phyloP scores from a whole-genome alignment of 2,329 filamentous ascomycete species.

The Nemania abortiva region DNA sequence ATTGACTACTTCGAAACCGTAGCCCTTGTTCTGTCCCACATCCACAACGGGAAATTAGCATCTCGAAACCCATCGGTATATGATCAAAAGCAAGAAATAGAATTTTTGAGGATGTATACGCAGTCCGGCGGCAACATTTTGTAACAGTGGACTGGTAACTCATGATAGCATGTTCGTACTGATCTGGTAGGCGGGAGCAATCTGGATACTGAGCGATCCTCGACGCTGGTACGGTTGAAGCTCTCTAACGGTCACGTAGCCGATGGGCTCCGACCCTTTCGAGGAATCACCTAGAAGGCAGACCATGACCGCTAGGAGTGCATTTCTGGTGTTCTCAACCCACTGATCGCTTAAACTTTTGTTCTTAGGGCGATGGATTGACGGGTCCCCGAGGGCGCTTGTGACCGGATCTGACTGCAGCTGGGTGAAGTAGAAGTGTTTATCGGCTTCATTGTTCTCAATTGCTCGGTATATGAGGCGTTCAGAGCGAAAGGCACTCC shows the following conservation, averaged over 20 bases:
- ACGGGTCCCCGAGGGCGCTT: conserved; percentile 30
- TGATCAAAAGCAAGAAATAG: no score
- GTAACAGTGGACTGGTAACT: not conserved
- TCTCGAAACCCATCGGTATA: conserved; percentile 39
- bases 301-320: conserved; percentile 41
- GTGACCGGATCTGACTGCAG: conserved; percentile 39
- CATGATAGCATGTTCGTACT: conserved; percentile 4
- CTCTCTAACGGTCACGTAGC: conserved; percentile 3
- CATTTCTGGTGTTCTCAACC: conserved; percentile 27
- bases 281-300: conserved; percentile 29
- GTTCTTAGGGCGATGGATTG: conserved; percentile 35
- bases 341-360: conserved; percentile 31
- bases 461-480: conserved; percentile 46
- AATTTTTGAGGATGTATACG: not conserved
- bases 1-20: conserved; percentile 60
- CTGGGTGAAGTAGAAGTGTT: conserved; percentile 38
- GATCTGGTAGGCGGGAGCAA: conserved; percentile 24
- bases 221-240: conserved; percentile 22
- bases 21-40: conserved; percentile 55
- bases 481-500: conserved; percentile 41
- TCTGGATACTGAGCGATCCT: conserved; percentile 26
- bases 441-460: conserved; percentile 44
- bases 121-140: not conserved
- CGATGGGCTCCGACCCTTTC: conserved; percentile 17
- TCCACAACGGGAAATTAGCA: conserved; percentile 27